Percentiles rank a stretch among this genome's conserved stretches.
These are phyloP conservation scores for Cladosporium phlei DNA, from an alignment of 2,329 filamentous ascomycete genomes.

Conservation along the genomic window DNA sequence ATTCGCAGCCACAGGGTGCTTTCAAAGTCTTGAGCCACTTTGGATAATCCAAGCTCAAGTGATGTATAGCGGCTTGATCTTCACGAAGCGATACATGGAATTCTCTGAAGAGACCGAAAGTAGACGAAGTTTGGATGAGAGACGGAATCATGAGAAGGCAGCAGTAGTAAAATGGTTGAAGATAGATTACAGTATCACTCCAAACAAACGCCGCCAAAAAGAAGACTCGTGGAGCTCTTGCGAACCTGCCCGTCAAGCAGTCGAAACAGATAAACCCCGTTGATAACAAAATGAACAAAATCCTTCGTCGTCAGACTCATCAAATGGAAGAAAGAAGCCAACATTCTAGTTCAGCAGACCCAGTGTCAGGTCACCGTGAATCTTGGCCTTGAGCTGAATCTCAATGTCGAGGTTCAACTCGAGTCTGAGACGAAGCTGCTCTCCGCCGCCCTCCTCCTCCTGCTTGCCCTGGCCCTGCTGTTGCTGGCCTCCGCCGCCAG, in stretches of 20 bases:
- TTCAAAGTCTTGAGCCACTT: too few relatives aligned
- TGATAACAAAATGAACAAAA: too few relatives aligned
- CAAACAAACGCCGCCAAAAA: slow-evolving; percentile 10
- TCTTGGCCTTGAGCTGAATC: slow-evolving; percentile 60
- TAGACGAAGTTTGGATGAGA: too few relatives aligned
- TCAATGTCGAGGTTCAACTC: slow-evolving; percentile 61
- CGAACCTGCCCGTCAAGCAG: not conserved
- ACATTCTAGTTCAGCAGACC: slow-evolving; percentile 40
- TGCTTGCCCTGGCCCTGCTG: slow-evolving; percentile 25
- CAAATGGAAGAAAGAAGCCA: not conserved
- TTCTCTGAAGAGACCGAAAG: too few relatives aligned
- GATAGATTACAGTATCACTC: slow-evolving; percentile 13
- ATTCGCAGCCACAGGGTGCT: too few relatives aligned
- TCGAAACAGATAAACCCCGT: not conserved
- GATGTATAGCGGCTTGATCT: too few relatives aligned
- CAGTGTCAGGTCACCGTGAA: slow-evolving; percentile 59
- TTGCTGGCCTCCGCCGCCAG: slow-evolving; percentile 37
- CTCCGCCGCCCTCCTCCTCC: slow-evolving; percentile 37
- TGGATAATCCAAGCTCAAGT: too few relatives aligned
- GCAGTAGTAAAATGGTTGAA: not conserved
- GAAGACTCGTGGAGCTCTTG: slow-evolving; percentile 3
- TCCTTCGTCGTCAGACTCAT: slow-evolving; percentile 6
- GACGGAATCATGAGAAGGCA: too few relatives aligned
- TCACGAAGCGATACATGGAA: too few relatives aligned
- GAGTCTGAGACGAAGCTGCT: slow-evolving; percentile 52